Percentiles rank a stretch among this genome's conserved stretches.
Conservation (phyloP, 2,329 filamentous ascomycete genomes). For the Ophiostoma populinum region DNA sequence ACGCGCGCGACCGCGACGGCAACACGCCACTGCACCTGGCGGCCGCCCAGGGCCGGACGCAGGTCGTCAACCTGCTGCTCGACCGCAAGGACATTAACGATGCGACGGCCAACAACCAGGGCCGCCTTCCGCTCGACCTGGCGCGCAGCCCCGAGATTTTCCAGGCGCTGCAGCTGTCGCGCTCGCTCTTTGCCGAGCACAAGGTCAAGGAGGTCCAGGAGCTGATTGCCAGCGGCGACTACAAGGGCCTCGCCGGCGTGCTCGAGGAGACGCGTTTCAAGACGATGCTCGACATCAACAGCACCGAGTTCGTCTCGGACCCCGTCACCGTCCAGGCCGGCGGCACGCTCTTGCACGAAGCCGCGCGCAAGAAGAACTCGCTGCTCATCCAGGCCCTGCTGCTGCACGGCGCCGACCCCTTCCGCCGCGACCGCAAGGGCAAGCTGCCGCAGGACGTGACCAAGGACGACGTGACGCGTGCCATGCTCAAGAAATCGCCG, state of each 20-base stretch:
- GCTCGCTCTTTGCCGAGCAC: constrained; percentile 75
- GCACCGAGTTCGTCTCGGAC: constrained; percentile 73
- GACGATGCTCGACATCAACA: constrained; percentile 82
- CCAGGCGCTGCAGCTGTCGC: constrained; percentile 78
- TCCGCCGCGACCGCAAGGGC: constrained; percentile 83
- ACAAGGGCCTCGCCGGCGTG: constrained; percentile 60
- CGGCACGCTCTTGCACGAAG: constrained; percentile 88
- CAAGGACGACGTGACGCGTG: constrained; percentile 76
- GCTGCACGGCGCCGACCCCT: constrained; percentile 89
- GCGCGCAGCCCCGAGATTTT: constrained; percentile 90
- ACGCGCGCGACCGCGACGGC: constrained; percentile 79
- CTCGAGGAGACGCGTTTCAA: constrained; percentile 74
- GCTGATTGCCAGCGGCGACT: constrained; percentile 54
- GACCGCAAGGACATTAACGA: constrained; percentile 78
- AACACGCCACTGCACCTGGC: constrained; percentile 88
- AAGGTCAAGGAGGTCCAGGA: constrained; percentile 75
- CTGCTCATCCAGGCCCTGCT: constrained; percentile 79
- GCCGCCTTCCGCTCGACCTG: constrained; percentile 72
- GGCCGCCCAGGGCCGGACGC: constrained; percentile 60
- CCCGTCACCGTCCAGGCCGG: constrained; percentile 59
- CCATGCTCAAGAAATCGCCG: constrained; percentile 84
- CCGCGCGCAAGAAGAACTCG: constrained; percentile 71
- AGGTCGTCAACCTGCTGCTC: constrained; percentile 68
- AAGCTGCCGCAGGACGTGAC: constrained; percentile 93
- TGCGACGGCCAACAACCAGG: constrained; percentile 65